Conservation (phyloP, 768 basidiomycete genomes). For the Gloeopeniophorella convolvens region DNA sequence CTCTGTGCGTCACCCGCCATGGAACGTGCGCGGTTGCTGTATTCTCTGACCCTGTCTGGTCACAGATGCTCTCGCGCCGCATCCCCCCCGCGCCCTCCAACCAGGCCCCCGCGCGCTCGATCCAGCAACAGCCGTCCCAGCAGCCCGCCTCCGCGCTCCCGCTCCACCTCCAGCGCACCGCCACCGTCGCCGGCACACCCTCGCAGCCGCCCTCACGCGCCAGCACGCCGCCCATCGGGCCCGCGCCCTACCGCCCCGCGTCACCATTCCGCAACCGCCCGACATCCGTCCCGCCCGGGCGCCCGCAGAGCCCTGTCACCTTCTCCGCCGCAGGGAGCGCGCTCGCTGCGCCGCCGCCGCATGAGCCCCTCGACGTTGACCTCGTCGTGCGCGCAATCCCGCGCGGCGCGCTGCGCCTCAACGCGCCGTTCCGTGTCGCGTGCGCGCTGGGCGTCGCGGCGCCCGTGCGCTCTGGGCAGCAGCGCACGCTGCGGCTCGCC, state of each 20-base stretch:
- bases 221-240: conserved; percentile 45
- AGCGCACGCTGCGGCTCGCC: conserved; percentile 44
- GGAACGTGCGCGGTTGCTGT: not conserved
- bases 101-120: conserved; percentile 32
- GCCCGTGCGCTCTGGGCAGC: conserved; percentile 31
- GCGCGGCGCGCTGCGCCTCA: conserved; percentile 38
- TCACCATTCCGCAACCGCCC: conserved; percentile 36
- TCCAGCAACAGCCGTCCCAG: conserved; percentile 27
- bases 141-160: conserved; percentile 70
- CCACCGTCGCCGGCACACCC: conserved; percentile 32
- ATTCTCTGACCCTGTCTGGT: not conserved
- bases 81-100: conserved; percentile 48
- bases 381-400: conserved; percentile 49
- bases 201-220: conserved; percentile 50
- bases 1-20: conserved; percentile 56
- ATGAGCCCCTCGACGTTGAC: conserved; percentile 47
- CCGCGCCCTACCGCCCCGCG: conserved; percentile 37
- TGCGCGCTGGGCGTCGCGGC: conserved; percentile 50
- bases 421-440: conserved; percentile 53
- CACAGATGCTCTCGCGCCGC: conserved; percentile 68
- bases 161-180: conserved; percentile 60
- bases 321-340: conserved; percentile 26
- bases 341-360: conserved; percentile 22
- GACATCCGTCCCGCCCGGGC: conserved; percentile 19
- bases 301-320: conserved; percentile 29